Base-by-base conservation (phyloP, 371 early-diverging fungal species). In the Lichtheimia ornata region DNA sequence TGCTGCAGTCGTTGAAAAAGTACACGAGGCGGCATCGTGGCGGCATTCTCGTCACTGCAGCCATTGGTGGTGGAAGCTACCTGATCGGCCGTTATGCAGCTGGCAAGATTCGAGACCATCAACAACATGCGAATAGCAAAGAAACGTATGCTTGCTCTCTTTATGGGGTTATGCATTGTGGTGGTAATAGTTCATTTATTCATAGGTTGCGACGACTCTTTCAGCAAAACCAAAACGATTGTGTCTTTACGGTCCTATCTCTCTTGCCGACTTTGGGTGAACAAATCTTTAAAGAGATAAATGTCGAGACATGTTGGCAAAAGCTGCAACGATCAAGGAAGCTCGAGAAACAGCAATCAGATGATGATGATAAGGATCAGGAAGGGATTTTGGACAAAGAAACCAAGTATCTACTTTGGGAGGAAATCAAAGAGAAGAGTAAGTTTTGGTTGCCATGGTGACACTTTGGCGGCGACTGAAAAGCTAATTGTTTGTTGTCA, bases 181-280 rank as follows among this genome's bases (percentile, higher is more conserved):
- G 28, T 28, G 4, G 4, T 28, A 28, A 28, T 28, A 7, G 28
- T 28, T 28, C 6, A 0, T 28, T 28, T 28, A 28, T 28, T 28
- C 7, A 45, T 18, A 93, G 91, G 63, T 75, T 94, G 55, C 87
- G 88, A 60, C 81, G 91, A 42, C 90, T 95, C n/a, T 95, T 95
- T 67, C 92, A 94, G 63, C 92, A 94, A 74, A 94, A 94, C 73
- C 93, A 91, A 70, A 86, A 88, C 57, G 97, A 97, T 74, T 94
- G 95, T 71, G 77, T 86, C 20, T 94, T 90, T 57, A 90, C 92
- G 0, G 88, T 94, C 7, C 69, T 86, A 54, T 84, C 92, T 15
- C 80, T 93, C 25, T 73, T 95, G 53, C 92, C 94, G 0, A 88
- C 90, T 12, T 68, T 95, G 42, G 86, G 85, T 56, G 89, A 93